Evolutionary conservation across 2,329 filamentous ascomycete species (phyloP), one percentile per base, ranked within the genome.

Genomic region (Penicillium sp.): DNA sequence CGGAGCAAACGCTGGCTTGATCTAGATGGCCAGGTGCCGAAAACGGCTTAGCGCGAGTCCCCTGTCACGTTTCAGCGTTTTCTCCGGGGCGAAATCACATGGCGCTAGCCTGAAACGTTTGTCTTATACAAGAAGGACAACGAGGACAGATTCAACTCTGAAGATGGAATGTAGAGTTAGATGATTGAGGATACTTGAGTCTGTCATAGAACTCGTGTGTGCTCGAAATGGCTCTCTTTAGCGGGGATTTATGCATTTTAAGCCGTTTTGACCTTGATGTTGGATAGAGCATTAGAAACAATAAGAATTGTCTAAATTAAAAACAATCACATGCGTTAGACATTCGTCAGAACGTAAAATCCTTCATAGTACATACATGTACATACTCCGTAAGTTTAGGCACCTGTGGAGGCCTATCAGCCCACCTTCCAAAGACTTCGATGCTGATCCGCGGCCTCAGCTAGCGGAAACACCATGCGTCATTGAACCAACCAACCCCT

Each of bases 21-120:
- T 33, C 52, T 48, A 42, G 23, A 55, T 33, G 45, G 52, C 30
- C 16, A 48, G 12, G 7, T 14, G 33, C 48, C 28, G 45, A 55
- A 55, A 48, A 7, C n/a, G 46, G 52, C 45, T 55, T 48, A 55
- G 45, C 28, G 23, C 20, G 14, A 16, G 18, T 14, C 45, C 23
- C 51, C 24, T 47, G 45, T 54, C 52, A 54, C 52, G 52, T 48
- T 54, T 48, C 26, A 26, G 26, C 28, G 28, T 30, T 30, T 30
- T 30, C 28, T 30, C 28, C 28, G 28, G 28, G 5, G 4, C 8
- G 18, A 35, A n/a, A 12, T 12, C 42, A 24, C 9, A 43, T 52
- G n/a, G 38, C 24, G 16, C 49, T 52, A 52, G 6, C 7, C 49
- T 23, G 11, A 45, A 42, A 43, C n/a, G n/a, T n/a, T n/a, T n/a